Evolutionary conservation across 2,329 filamentous ascomycete genomes (phyloP), one percentile per base, ranked within the genome.

Genomic region (Huntiella omanensis): DNA sequence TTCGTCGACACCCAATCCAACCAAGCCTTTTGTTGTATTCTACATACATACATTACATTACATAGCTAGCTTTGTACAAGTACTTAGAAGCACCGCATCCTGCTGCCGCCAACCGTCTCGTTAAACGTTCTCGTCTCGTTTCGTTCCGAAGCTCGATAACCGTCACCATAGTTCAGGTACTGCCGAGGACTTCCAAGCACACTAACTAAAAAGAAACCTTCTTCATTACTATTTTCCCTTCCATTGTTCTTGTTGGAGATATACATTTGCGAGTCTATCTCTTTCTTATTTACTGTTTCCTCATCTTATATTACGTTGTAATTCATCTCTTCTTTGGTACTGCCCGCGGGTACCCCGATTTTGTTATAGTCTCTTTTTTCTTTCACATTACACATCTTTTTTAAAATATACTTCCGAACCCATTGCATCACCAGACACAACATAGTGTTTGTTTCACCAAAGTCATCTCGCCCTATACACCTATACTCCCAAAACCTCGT

Each of bases 71-170:
- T 42, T 36, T n/a, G 28, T 38, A 28, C 33, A 32, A 47, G 46
- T 49, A 49, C 44, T 47, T 49, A 49, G 48, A 40, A 46, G 43
- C 40, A 40, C 36, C 36, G 48, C 48, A 49, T 49, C 48, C 48
- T 49, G 48, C 48, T 49, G 48, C 44, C 45, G 43, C 44, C 44
- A 40, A 36, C 36, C 36, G 40, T 46, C 48, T 49, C 48, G 48
- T 40, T 45, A 49, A 49, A 47, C 32, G 32, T 35, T 43, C 47
- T 47, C 44, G 48, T 49, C 48, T 49, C 40, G 40, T 43, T 42
- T 48, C 40, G 47, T 49, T 43, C 42, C 42, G 47, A 45, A 38
- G 33, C 34, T 47, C 44, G 41, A 49, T 40, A 47, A 46, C 36
- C 37, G 37, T 41, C 47, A 22, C 42, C 33, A 44, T 39, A 33